These are phyloP conservation scores for Excoecaria cochinchinensis DNA, from an alignment of 345 rosid genomes.

Conservation along the genomic window DNA sequence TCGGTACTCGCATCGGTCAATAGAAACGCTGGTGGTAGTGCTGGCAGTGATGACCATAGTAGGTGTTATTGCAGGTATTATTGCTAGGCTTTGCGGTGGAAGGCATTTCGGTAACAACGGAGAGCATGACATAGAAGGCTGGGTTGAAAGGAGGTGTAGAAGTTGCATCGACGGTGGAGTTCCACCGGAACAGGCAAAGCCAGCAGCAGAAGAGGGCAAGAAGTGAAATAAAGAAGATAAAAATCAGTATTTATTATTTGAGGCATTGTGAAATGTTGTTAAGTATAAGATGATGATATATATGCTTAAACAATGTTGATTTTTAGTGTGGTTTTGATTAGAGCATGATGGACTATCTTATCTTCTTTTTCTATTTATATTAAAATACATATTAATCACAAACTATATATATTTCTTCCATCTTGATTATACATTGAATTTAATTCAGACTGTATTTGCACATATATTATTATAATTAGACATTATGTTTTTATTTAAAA, in stretches of 20 bases:
- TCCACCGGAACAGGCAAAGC: conserved; percentile 26
- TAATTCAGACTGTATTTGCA: no score
- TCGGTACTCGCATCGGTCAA: conserved; percentile 45
- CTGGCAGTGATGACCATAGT: conserved; percentile 77
- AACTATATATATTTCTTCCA: no score
- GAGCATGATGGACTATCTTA: no score
- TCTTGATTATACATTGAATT: no score
- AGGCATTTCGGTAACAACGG: conserved; percentile 61
- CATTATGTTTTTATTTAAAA: no score
- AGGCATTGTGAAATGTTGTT: background rate
- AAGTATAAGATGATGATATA: background rate
- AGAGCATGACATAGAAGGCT: conserved; percentile 81
- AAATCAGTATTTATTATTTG: background rate
- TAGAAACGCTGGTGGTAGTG: conserved; percentile 76
- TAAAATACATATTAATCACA: no score
- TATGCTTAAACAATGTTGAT: no score
- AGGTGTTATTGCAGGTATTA: conserved; percentile 65
- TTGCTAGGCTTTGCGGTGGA: conserved; percentile 77
- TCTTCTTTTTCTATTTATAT: no score
- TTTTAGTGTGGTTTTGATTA: no score
- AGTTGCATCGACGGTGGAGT: conserved; percentile 86
- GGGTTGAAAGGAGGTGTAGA: conserved; percentile 79
- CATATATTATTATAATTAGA: no score
- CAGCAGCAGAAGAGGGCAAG: conserved; percentile 43
- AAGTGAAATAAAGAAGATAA: conserved; percentile 28